Conservation (phyloP, 2,329 filamentous ascomycete species). For the Pseudogymnoascus sp. region DNA sequence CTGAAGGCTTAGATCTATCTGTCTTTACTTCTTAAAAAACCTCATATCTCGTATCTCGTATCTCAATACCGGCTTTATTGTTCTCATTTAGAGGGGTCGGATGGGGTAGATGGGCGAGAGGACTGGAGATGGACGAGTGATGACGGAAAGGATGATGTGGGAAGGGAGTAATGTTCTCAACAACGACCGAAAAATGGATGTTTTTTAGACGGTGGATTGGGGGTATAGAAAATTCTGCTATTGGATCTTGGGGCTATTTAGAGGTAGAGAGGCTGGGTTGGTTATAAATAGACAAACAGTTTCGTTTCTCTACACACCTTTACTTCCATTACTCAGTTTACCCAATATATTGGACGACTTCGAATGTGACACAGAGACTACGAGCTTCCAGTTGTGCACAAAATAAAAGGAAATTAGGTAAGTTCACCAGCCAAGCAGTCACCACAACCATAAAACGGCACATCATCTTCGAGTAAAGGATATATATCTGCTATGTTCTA, state of each 20-base stretch:
- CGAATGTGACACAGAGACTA: too few relatives aligned
- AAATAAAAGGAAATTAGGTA: background rate
- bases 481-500: constrained; percentile 5
- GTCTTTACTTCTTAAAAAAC: too few relatives aligned
- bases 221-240: background rate
- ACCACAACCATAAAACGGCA: background rate
- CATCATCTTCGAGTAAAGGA: background rate
- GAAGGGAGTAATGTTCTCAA: too few relatives aligned
- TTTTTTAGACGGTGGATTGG: background rate
- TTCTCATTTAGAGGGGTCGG: background rate
- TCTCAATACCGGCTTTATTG: background rate
- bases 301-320: background rate
- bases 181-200: background rate
- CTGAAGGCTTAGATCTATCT: background rate
- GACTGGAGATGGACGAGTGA: background rate
- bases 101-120: background rate
- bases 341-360: background rate
- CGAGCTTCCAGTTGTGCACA: background rate
- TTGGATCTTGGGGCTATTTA: background rate
- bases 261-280: background rate
- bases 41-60: background rate
- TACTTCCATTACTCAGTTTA: background rate
- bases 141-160: too few relatives aligned
- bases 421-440: background rate
- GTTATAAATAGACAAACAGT: background rate